Evolutionary conservation across 371 early-diverging fungal species (phyloP).

Genomic region (Syncephalastrum contaminatum): DNA sequence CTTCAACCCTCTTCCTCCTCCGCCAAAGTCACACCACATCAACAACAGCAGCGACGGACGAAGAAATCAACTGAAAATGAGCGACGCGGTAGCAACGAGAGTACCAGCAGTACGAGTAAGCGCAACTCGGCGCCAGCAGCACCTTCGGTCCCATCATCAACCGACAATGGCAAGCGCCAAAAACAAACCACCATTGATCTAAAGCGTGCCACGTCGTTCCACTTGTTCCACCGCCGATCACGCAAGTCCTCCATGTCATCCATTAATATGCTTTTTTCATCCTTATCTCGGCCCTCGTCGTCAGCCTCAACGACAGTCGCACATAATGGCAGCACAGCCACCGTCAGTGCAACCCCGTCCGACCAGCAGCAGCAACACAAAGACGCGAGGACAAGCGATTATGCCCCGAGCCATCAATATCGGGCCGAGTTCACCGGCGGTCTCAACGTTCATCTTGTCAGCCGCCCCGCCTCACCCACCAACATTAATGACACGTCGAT

Average conservation of each 20-base stretch:
- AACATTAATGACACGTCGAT: not conserved
- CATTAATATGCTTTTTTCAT: constrained; percentile 11
- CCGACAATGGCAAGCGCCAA: too few relatives aligned
- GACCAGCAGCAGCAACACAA: constrained; percentile 5
- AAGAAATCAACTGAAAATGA: not conserved
- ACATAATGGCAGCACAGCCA: too few relatives aligned
- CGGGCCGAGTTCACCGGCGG: constrained; percentile 46
- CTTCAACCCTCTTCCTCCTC: constrained; percentile 1
- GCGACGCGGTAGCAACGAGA: not conserved
- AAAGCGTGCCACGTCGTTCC: too few relatives aligned
- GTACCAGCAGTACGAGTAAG: not conserved
- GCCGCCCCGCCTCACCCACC: too few relatives aligned
- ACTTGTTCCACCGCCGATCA: constrained; percentile 8
- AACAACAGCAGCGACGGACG: not conserved
- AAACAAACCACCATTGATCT: too few relatives aligned
- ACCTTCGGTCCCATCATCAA: too few relatives aligned
- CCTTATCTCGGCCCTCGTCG: not conserved
- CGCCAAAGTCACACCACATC: not conserved
- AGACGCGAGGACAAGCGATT: not conserved
- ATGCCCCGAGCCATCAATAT: constrained; percentile 2
- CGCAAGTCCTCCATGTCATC: constrained; percentile 22
- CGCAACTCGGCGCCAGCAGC: not conserved
- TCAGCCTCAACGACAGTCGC: too few relatives aligned
- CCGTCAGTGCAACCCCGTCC: too few relatives aligned
- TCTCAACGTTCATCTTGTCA: constrained; percentile 26